These are phyloP conservation scores for Termitomyces sp. DNA, from an alignment of 768 basidiomycete species.

Conservation along the genomic window DNA sequence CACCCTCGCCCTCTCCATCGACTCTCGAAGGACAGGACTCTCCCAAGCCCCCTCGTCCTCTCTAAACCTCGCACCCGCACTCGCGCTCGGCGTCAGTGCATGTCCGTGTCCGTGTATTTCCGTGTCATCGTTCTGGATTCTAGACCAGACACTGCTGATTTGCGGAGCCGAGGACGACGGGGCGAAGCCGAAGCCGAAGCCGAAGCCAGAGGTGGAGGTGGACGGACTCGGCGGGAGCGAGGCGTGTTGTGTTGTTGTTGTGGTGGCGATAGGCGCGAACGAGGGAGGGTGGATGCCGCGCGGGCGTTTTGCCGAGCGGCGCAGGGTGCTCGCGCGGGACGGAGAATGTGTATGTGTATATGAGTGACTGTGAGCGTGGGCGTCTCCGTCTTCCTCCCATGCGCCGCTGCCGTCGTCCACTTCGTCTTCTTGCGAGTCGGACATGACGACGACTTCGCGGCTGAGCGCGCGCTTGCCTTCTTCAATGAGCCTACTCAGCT, in stretches of 20 bases:
- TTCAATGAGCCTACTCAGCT: slow-evolving; percentile 63
- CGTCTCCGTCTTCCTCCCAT: slow-evolving; percentile 70
- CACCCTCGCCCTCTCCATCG: slow-evolving; percentile 57
- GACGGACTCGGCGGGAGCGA: slow-evolving; percentile 19
- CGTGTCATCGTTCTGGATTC: too few relatives aligned
- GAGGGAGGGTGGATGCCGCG: slow-evolving; percentile 15
- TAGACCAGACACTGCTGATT: slow-evolving; percentile 13
- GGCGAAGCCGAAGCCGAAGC: slow-evolving; percentile 2
- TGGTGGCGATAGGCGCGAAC: slow-evolving; percentile 12
- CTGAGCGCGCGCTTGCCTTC: slow-evolving; percentile 75
- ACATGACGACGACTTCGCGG: slow-evolving; percentile 74
- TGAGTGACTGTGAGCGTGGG: background rate
- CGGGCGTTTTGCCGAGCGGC: slow-evolving; percentile 15
- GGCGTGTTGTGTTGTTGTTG: slow-evolving; percentile 12
- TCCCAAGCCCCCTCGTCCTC: slow-evolving; percentile 51
- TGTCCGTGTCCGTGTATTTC: slow-evolving; percentile 19
- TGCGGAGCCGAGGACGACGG: slow-evolving; percentile 8
- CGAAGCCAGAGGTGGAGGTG: background rate
- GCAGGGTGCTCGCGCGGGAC: slow-evolving; percentile 22
- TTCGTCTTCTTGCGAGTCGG: slow-evolving; percentile 68
- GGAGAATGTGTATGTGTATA: slow-evolving; percentile 11
- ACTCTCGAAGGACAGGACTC: slow-evolving; percentile 63
- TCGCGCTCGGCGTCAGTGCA: slow-evolving; percentile 17
- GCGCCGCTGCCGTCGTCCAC: slow-evolving; percentile 69
- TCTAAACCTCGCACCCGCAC: slow-evolving; percentile 20